These are phyloP conservation scores for Trichophaea hybrida DNA, from an alignment of 2,329 filamentous ascomycete genomes.

Conservation along the genomic window DNA sequence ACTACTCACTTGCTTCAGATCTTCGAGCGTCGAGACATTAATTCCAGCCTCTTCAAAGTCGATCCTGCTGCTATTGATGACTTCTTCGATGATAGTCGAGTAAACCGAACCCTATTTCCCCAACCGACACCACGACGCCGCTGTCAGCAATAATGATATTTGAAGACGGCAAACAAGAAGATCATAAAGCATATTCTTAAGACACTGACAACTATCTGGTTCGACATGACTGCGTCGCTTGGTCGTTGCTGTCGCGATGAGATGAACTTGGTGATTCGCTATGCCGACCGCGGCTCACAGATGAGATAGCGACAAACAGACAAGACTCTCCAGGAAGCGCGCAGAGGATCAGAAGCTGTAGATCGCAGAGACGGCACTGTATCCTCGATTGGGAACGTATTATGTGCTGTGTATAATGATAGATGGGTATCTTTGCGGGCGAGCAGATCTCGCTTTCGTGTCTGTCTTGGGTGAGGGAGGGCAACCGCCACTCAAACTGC, in stretches of 20 bases:
- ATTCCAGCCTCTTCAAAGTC: conserved; percentile 97
- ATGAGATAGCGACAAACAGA: not conserved
- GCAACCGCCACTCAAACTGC: conserved; percentile 4
- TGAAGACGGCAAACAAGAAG: not conserved
- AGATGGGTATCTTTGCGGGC: conserved; percentile 2
- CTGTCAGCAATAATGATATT: not conserved
- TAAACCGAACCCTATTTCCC: conserved; percentile 57
- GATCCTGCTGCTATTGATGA: conserved; percentile 79
- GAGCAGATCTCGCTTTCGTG: not conserved
- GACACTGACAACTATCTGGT: conserved; percentile 22
- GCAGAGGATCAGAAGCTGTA: not conserved
- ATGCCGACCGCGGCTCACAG: not conserved
- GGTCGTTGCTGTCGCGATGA: not conserved
- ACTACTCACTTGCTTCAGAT: conserved; percentile 67
- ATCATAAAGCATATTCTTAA: not conserved
- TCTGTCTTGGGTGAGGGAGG: conserved; percentile 1
- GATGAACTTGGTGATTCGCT: not conserved
- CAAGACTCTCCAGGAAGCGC: not conserved
- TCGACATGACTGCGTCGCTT: conserved; percentile 15
- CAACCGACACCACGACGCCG: conserved; percentile 11
- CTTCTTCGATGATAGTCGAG: conserved; percentile 61
- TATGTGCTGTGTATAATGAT: not conserved
- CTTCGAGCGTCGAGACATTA: conserved; percentile 70
- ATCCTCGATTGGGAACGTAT: not conserved
- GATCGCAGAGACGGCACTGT: not conserved